phyloP scores from a whole-genome alignment of 148 eudicot species.

The Spergularia marina region DNA sequence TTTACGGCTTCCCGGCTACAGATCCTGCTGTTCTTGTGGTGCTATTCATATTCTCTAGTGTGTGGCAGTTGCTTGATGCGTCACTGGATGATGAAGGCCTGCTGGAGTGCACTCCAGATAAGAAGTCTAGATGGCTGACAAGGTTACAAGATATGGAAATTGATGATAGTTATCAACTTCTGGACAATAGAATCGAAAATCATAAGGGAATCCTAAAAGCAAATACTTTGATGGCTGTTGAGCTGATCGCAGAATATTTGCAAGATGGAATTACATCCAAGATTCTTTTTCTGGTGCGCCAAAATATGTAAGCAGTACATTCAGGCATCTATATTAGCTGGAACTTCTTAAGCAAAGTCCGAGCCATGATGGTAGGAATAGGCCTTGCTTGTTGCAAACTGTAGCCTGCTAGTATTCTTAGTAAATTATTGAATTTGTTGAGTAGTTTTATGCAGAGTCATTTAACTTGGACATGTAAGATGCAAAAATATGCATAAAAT shows the following conservation, averaged over 20 bases:
- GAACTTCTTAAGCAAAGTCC: too few relatives aligned
- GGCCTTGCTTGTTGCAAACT: too few relatives aligned
- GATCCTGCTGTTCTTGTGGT: constrained; percentile 74
- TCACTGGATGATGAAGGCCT: constrained; percentile 85
- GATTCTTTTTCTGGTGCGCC: constrained; percentile 76
- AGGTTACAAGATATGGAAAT: constrained; percentile 64
- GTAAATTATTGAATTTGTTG: too few relatives aligned
- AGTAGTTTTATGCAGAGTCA: too few relatives aligned
- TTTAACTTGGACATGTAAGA: too few relatives aligned
- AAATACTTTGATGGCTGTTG: constrained; percentile 73
- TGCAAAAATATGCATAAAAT: too few relatives aligned
- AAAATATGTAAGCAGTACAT: constrained; percentile 59
- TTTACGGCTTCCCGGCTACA: constrained; percentile 50
- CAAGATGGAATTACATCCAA: constrained; percentile 56
- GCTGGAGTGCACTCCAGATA: constrained; percentile 62
- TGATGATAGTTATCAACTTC: constrained; percentile 41
- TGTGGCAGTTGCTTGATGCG: constrained; percentile 88
- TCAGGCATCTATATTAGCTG: too few relatives aligned
- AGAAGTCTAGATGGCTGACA: constrained; percentile 65
- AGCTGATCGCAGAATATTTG: constrained; percentile 64
- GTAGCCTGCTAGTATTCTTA: too few relatives aligned
- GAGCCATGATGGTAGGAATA: too few relatives aligned
- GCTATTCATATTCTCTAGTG: constrained; percentile 59
- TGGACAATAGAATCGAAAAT: constrained; percentile 44
- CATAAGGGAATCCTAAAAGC: constrained; percentile 44